These are phyloP conservation scores for Teratosphaeria destructans DNA, from an alignment of 2,329 filamentous ascomycete genomes.

Conservation along the genomic window DNA sequence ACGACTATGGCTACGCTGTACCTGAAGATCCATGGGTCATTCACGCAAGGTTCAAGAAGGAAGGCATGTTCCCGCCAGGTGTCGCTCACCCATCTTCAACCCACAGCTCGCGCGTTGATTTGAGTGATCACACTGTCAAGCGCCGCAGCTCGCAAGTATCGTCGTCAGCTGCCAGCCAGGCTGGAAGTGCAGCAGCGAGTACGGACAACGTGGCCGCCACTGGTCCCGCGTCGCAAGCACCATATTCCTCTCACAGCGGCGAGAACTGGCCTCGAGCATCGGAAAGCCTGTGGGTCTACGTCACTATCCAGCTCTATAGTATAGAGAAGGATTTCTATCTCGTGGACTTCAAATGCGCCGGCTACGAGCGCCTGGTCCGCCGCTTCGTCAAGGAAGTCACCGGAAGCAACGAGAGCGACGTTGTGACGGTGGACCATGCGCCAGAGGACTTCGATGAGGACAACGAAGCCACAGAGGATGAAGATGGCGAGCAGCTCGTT, in stretches of 20 bases:
- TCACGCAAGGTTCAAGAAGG: conserved; percentile 75
- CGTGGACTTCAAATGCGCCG: conserved; percentile 97
- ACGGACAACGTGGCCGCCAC: conserved; percentile 19
- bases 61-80: conserved; percentile 55
- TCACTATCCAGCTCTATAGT: conserved; percentile 92
- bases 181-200: conserved; percentile 8
- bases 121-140: conserved; percentile 18
- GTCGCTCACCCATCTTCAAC: conserved; percentile 40
- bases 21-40: conserved; percentile 94
- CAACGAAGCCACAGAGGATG: conserved; percentile 21
- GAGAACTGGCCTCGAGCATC: conserved; percentile 32
- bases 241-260: conserved; percentile 1
- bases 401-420: conserved; percentile 17
- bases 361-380: conserved; percentile 75
- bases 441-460: conserved; percentile 16
- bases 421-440: conserved; percentile 10
- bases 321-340: conserved; percentile 89
- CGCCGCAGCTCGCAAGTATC: conserved; percentile 20
- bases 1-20: conserved; percentile 62
- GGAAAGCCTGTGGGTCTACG: conserved; percentile 78
- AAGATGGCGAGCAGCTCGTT: conserved; percentile 31
- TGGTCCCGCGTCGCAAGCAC: conserved; percentile 8
- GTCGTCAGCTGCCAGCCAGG: conserved; percentile 8
- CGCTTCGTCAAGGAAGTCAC: conserved; percentile 29
- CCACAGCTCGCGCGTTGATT: conserved; percentile 38